These are phyloP conservation scores for Sporisorium exsertum DNA, from an alignment of 1,284 basidiomycete species.

Conservation along the genomic window DNA sequence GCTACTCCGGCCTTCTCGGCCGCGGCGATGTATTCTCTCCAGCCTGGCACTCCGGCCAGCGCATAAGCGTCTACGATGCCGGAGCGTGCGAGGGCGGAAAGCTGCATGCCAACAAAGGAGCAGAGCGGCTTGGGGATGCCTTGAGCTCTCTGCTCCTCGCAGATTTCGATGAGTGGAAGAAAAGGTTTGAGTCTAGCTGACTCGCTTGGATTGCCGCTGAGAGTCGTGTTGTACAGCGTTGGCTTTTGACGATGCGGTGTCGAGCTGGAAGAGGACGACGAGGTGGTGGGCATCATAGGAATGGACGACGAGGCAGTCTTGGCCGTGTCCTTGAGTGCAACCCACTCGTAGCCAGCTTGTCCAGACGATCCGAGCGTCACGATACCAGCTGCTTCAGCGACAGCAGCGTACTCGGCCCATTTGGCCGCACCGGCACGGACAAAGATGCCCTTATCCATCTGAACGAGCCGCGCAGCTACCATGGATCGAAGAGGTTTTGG, in stretches of 20 bases:
- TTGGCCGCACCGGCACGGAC: conserved; percentile 52
- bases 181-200: conserved; percentile 30
- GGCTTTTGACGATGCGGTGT: conserved; percentile 32
- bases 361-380: conserved; percentile 51
- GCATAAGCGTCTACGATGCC: conserved; percentile 49
- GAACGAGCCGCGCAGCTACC: conserved; percentile 45
- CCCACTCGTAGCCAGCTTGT: conserved; percentile 55
- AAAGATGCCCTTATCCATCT: conserved; percentile 48
- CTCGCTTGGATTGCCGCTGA: conserved; percentile 6
- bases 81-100: conserved; percentile 30
- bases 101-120: conserved; percentile 33
- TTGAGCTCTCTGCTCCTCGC: conserved; percentile 47
- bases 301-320: conserved; percentile 20
- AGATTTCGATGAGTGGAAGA: conserved; percentile 52
- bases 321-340: conserved; percentile 42
- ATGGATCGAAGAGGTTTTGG: conserved; percentile 48
- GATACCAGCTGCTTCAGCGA: conserved; percentile 59
- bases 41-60: conserved; percentile 44
- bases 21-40: conserved; percentile 53
- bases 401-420: conserved; percentile 59
- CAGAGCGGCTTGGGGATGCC: conserved; percentile 34
- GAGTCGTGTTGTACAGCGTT: conserved; percentile 1
- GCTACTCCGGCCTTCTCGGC: conserved; percentile 53
- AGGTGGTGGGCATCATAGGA: conserved; percentile 27
- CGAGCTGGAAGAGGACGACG: conserved; percentile 12